These are phyloP conservation scores for Rhododendron mucronatum DNA, from an alignment of 148 eudicot species.

Conservation along the genomic window DNA sequence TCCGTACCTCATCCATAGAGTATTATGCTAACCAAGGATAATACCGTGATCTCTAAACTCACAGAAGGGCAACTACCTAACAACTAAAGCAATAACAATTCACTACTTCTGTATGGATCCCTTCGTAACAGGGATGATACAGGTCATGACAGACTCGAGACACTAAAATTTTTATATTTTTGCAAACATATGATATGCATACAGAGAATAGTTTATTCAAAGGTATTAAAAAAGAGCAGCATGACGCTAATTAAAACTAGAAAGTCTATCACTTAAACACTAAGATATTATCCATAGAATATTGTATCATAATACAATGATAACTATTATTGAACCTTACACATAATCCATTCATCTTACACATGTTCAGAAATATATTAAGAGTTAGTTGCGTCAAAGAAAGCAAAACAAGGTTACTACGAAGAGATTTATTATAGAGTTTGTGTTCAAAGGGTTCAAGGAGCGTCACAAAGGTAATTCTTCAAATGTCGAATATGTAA, in stretches of 20 bases:
- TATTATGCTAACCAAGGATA: not conserved
- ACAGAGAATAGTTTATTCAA: not conserved
- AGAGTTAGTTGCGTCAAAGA: not conserved
- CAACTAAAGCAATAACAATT: not conserved
- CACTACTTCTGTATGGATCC: not conserved
- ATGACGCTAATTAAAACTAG: not conserved
- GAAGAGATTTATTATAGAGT: not conserved
- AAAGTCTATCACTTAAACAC: not conserved
- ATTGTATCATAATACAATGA: not conserved
- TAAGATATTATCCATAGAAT: not conserved
- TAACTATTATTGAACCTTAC: not conserved
- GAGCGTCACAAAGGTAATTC: not conserved
- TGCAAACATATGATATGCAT: not conserved
- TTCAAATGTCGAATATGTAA: not conserved
- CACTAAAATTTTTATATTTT: not conserved
- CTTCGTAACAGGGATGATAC: not conserved
- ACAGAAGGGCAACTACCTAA: not conserved
- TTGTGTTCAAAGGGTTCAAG: not conserved
- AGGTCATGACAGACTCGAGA: not conserved
- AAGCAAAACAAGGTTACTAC: not conserved
- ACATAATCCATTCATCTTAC: not conserved
- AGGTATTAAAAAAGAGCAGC: not conserved
- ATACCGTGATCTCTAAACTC: not conserved
- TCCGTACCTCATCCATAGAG: not conserved
- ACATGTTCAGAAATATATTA: not conserved